These are phyloP conservation scores for Penicillium oxalicum DNA, from an alignment of 2,329 filamentous ascomycete genomes.

Conservation along the genomic window DNA sequence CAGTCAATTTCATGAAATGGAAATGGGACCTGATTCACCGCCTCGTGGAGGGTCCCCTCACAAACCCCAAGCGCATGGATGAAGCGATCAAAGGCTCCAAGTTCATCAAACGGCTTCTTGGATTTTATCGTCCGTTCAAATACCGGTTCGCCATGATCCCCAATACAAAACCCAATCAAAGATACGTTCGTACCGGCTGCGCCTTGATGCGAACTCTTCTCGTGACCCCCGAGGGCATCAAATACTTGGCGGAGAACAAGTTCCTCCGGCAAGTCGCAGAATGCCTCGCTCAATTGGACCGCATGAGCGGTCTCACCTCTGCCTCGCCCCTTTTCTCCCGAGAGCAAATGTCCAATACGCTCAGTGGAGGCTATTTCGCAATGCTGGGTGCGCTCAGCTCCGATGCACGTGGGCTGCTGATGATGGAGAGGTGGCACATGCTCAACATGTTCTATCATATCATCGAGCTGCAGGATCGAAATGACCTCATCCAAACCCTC, in stretches of 20 bases:
- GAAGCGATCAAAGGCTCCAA: constrained; percentile 93
- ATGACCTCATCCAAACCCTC: constrained; percentile 83
- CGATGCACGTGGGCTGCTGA: constrained; percentile 73
- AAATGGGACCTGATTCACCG: constrained; percentile 91
- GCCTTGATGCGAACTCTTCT: constrained; percentile 79
- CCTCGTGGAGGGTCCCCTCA: constrained; percentile 86
- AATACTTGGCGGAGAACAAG: constrained; percentile 86
- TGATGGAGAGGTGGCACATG: constrained; percentile 94
- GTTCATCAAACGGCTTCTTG: constrained; percentile 89
- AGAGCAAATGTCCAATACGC: constrained; percentile 75
- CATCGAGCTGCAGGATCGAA: constrained; percentile 80
- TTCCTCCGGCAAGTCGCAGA: constrained; percentile 89
- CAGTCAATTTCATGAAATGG: constrained; percentile 91
- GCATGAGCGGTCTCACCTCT: constrained; percentile 62
- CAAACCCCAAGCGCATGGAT: constrained; percentile 84
- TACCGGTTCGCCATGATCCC: constrained; percentile 86
- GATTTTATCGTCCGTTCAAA: constrained; percentile 95
- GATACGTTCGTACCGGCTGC: constrained; percentile 86
- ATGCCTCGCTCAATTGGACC: constrained; percentile 90
- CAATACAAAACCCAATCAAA: constrained; percentile 87
- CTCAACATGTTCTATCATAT: constrained; percentile 99
- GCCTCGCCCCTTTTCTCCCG: constrained; percentile 82
- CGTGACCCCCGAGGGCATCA: constrained; percentile 76
- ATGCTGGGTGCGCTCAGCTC: constrained; percentile 83
- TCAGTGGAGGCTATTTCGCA: constrained; percentile 89